These are phyloP conservation scores for Fusarium mangiferae DNA, from an alignment of 2,329 filamentous ascomycete species.

Conservation along the genomic window DNA sequence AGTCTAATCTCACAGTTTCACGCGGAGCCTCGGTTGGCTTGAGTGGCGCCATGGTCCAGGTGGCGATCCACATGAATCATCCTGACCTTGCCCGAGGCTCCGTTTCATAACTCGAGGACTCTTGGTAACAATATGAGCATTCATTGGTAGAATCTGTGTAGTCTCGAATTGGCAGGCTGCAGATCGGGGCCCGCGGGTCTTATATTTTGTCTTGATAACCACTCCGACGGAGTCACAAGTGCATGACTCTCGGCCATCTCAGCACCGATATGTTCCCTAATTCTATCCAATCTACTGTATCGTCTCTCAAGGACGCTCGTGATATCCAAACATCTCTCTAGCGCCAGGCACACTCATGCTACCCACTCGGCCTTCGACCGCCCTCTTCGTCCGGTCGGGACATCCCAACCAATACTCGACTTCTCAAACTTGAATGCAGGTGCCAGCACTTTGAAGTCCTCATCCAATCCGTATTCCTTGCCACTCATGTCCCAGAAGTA, in stretches of 20 bases:
- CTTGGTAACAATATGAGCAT: neutral
- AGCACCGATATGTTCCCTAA: neutral
- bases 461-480: neutral
- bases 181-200: neutral
- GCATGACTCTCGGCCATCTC: neutral
- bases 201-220: neutral
- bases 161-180: neutral
- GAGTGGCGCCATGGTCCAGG: neutral
- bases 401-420: neutral
- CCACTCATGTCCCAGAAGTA: conserved; percentile 2
- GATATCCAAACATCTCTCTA: too few relatives aligned
- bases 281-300: neutral
- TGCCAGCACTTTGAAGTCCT: neutral
- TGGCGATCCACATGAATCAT: neutral
- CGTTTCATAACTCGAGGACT: neutral
- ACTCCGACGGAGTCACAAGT: neutral
- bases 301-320: too few relatives aligned
- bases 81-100: neutral
- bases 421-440: neutral
- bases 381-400: neutral
- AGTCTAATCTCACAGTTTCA: neutral
- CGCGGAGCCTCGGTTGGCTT: neutral
- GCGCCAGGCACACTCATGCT: neutral
- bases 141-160: neutral
- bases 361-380: neutral